phyloP scores from a whole-genome alignment of 768 basidiomycete species.

The Pulveroboletus sp. region DNA sequence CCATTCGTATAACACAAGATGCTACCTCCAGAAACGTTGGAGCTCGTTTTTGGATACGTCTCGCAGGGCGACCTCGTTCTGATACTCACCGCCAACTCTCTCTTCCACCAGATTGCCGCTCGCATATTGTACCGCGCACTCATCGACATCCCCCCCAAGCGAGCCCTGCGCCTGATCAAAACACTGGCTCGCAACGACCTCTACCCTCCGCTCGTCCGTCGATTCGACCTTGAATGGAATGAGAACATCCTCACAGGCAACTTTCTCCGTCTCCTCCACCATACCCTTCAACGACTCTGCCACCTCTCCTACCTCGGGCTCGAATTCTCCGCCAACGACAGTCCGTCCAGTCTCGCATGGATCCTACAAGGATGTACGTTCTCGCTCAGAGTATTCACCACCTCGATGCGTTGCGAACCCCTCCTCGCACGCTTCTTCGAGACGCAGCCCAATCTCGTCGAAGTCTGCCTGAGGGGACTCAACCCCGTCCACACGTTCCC shows the following conservation, averaged over 20 bases:
- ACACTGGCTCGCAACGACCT: constrained; percentile 35
- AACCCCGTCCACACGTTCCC: constrained; percentile 32
- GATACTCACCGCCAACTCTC: constrained; percentile 21
- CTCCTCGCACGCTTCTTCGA: constrained; percentile 49
- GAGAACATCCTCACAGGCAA: constrained; percentile 38
- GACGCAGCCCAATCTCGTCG: constrained; percentile 42
- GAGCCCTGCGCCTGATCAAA: constrained; percentile 36
- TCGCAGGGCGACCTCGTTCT: constrained; percentile 24
- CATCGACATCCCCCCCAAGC: constrained; percentile 26
- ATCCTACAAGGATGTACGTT: constrained; percentile 44
- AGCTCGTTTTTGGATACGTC: constrained; percentile 27
- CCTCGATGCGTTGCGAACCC: constrained; percentile 50
- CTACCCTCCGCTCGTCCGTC: constrained; percentile 40
- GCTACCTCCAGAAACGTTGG: constrained; percentile 37
- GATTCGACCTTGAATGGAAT: constrained; percentile 43
- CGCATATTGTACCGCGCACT: constrained; percentile 38
- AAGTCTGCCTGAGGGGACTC: constrained; percentile 54
- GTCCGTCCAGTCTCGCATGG: constrained; percentile 40
- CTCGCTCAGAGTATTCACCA: constrained; percentile 44
- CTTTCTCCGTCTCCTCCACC: constrained; percentile 46
- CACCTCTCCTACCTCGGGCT: constrained; percentile 42
- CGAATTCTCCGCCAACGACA: constrained; percentile 41
- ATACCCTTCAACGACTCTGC: constrained; percentile 37
- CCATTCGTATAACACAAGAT: neutral
- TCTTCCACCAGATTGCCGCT: constrained; percentile 26